These are phyloP conservation scores for Clavispora carvajalis DNA, from an alignment of 805 yeast genomes.

Conservation along the genomic window DNA sequence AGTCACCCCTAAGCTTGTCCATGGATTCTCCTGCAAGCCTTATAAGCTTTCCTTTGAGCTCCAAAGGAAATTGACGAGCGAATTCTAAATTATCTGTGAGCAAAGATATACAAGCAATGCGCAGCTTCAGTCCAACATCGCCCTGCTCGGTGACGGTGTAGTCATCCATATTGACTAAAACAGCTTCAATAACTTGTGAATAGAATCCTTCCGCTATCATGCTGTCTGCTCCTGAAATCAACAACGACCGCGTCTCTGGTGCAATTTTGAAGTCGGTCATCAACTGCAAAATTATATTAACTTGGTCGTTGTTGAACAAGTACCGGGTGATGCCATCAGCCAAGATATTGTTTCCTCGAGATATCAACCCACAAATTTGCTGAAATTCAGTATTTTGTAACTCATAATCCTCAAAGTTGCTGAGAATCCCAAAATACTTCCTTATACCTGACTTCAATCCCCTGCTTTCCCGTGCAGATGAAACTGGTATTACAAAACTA, in stretches of 20 bases:
- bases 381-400: too few relatives aligned
- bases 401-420: too few relatives aligned
- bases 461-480: slow-evolving; percentile 5
- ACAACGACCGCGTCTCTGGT: slow-evolving; percentile 22
- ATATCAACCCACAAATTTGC: neutral
- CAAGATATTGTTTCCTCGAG: slow-evolving; percentile 29
- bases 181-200: neutral
- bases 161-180: slow-evolving; percentile 54
- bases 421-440: slow-evolving; percentile 12
- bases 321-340: slow-evolving; percentile 32
- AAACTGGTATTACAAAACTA: slow-evolving; percentile 11
- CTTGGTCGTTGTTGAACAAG: slow-evolving; percentile 7
- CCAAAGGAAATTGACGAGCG: neutral
- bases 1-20: slow-evolving; percentile 43
- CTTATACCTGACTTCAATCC: slow-evolving; percentile 9
- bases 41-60: slow-evolving; percentile 35
- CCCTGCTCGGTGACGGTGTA: slow-evolving; percentile 79
- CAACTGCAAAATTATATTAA: slow-evolving; percentile 20
- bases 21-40: slow-evolving; percentile 62
- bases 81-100: slow-evolving; percentile 23
- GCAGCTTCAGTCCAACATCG: slow-evolving; percentile 80
- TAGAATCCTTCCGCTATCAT: neutral
- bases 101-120: slow-evolving; percentile 46
- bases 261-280: slow-evolving; percentile 23
- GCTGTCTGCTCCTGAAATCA: neutral